phyloP scores from a whole-genome alignment of 164 flowering plant species.

The Brasenia schreberi region DNA sequence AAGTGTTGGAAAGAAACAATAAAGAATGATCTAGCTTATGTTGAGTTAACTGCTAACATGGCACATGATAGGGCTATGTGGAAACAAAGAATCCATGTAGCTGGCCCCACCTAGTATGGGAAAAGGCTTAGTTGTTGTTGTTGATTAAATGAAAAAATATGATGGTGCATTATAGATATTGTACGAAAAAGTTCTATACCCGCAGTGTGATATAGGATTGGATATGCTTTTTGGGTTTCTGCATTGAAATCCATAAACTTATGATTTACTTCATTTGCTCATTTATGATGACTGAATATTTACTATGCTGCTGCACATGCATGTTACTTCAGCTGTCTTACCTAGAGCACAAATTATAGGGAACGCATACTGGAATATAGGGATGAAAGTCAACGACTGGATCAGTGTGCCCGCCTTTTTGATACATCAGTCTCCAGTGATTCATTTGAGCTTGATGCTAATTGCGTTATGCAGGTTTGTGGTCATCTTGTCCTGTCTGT shows the following conservation, averaged over 20 bases:
- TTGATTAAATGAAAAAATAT: no score
- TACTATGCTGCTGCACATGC: background rate
- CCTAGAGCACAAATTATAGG: slow-evolving; percentile 22
- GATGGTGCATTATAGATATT: background rate
- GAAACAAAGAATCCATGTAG: no score
- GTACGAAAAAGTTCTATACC: background rate
- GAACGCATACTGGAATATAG: slow-evolving; percentile 74
- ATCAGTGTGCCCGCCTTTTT: slow-evolving; percentile 86
- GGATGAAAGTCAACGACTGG: slow-evolving; percentile 85
- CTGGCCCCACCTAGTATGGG: no score
- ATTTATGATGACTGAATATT: background rate
- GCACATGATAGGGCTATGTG: no score
- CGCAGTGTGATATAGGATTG: background rate
- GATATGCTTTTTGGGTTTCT: background rate
- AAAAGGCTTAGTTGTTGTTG: no score
- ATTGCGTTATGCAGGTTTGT: slow-evolving; percentile 67
- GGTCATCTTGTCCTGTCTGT: background rate
- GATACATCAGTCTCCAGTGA: slow-evolving; percentile 82
- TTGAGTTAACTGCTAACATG: no score
- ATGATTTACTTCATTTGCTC: background rate
- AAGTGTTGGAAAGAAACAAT: no score
- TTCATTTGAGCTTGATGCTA: slow-evolving; percentile 79
- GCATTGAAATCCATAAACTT: background rate
- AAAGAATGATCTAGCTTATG: no score
- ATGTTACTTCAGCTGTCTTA: background rate